Percentiles rank a stretch among this genome's conserved stretches.
These are phyloP conservation scores for Arachis stenosperma DNA, from an alignment of 306 rosid genomes.

Conservation along the genomic window DNA sequence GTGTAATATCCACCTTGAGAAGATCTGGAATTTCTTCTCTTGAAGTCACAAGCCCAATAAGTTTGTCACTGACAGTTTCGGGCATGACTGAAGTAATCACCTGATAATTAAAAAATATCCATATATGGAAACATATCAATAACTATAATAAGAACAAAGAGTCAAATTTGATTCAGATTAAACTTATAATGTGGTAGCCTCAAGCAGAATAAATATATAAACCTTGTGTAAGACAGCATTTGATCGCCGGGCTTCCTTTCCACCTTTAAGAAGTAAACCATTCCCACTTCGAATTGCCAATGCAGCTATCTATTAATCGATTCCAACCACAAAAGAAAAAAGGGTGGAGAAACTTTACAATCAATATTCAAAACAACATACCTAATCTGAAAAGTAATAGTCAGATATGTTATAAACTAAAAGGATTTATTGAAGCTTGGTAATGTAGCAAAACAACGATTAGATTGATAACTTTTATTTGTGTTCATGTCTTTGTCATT, in stretches of 20 bases:
- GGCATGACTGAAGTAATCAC: slow-evolving; percentile 80
- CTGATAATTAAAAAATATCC: slow-evolving; percentile 48
- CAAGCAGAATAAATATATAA: slow-evolving; percentile 30
- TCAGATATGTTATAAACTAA: slow-evolving; percentile 6
- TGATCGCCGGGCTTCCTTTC: slow-evolving; percentile 84
- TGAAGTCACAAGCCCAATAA: slow-evolving; percentile 86
- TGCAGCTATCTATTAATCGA: slow-evolving; percentile 73
- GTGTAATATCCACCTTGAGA: slow-evolving; percentile 62
- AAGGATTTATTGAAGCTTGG: slow-evolving; percentile 1
- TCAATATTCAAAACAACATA: slow-evolving; percentile 24
- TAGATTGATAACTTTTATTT: slow-evolving; percentile 14
- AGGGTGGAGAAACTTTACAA: neutral
- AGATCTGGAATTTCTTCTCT: slow-evolving; percentile 90
- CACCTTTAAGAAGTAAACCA: slow-evolving; percentile 94
- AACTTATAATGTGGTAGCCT: slow-evolving; percentile 23
- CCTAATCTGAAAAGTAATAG: neutral
- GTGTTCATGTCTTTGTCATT: slow-evolving; percentile 19
- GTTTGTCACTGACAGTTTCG: slow-evolving; percentile 64
- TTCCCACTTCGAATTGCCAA: slow-evolving; percentile 92
- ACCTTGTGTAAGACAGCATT: slow-evolving; percentile 87
- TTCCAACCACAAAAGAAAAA: neutral
- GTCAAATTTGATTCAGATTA: slow-evolving; percentile 10
- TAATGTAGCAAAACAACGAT: slow-evolving; percentile 8
- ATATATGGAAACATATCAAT: slow-evolving; percentile 14
- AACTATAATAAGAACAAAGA: slow-evolving; percentile 2